phyloP scores from a whole-genome alignment of 352 stramenopile genomes.

The Phytophthora gonapodyides region DNA sequence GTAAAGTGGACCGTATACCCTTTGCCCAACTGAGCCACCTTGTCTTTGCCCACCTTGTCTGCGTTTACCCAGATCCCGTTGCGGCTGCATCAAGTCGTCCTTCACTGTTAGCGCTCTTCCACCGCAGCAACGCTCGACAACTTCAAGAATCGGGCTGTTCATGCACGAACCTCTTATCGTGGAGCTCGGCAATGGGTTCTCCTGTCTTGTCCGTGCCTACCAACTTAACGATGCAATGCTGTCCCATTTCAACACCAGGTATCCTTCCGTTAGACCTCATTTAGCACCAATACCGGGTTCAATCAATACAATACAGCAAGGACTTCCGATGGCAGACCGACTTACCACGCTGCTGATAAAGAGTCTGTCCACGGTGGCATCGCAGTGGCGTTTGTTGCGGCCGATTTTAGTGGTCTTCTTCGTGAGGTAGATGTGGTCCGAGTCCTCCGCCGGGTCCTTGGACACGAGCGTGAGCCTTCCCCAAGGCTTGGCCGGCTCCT shows the following conservation, averaged over 20 bases:
- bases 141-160: background rate
- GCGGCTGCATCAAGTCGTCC: slow-evolving; percentile 35
- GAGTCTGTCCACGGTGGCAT: slow-evolving; percentile 57
- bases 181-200: slow-evolving; percentile 44
- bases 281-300: slow-evolving; percentile 1
- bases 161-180: slow-evolving; percentile 57
- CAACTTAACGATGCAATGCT: slow-evolving; percentile 69
- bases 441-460: slow-evolving; percentile 52
- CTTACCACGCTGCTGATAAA: slow-evolving; percentile 76
- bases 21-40: slow-evolving; percentile 32
- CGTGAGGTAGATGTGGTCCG: slow-evolving; percentile 69
- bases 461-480: slow-evolving; percentile 69
- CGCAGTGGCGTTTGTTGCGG: slow-evolving; percentile 46
- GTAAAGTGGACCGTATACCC: slow-evolving; percentile 77
- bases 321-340: background rate
- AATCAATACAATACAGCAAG: background rate
- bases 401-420: slow-evolving; percentile 52
- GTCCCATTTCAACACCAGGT: background rate
- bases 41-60: slow-evolving; percentile 50
- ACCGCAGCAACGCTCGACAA: background rate
- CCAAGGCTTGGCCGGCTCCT: slow-evolving; percentile 39
- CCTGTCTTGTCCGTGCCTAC: slow-evolving; percentile 31
- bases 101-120: background rate
- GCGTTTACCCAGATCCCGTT: slow-evolving; percentile 80
- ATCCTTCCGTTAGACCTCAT: background rate